phyloP scores from a whole-genome alignment of 352 stramenopile species.

The Phytophthora megakarya region DNA sequence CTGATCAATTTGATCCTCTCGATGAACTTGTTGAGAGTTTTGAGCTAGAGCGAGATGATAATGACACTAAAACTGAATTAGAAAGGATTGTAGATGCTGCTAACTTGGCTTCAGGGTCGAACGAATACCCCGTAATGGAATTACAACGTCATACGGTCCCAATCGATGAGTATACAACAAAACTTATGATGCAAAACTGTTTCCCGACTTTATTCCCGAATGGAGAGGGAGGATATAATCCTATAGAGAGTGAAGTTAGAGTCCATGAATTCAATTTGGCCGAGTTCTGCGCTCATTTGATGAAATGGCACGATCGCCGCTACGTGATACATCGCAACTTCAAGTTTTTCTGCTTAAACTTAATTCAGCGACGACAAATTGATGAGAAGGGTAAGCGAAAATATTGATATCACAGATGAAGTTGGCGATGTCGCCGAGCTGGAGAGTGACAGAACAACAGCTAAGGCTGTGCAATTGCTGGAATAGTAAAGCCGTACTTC shows the following conservation, averaged over 20 bases:
- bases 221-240: not conserved
- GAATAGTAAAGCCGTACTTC: constrained; percentile 16
- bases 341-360: constrained; percentile 19
- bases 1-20: too few species aligned
- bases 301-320: constrained; percentile 20
- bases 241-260: not conserved
- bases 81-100: not conserved
- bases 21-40: not conserved
- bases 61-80: not conserved
- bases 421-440: too few species aligned
- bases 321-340: constrained; percentile 13
- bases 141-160: not conserved
- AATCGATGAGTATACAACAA: constrained; percentile 17
- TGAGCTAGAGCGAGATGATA: not conserved
- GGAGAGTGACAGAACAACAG: too few species aligned
- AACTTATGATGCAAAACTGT: constrained; percentile 13
- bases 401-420: too few species aligned
- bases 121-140: not conserved
- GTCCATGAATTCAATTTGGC: constrained; percentile 1
- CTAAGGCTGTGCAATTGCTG: not conserved
- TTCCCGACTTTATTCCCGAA: constrained; percentile 18
- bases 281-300: constrained; percentile 14
- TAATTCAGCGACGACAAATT: constrained; percentile 15
- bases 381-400: not conserved
- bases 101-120: not conserved